phyloP scores from a whole-genome alignment of 495 filamentous ascomycete genomes.

The Hyaloscypha hepaticicola region DNA sequence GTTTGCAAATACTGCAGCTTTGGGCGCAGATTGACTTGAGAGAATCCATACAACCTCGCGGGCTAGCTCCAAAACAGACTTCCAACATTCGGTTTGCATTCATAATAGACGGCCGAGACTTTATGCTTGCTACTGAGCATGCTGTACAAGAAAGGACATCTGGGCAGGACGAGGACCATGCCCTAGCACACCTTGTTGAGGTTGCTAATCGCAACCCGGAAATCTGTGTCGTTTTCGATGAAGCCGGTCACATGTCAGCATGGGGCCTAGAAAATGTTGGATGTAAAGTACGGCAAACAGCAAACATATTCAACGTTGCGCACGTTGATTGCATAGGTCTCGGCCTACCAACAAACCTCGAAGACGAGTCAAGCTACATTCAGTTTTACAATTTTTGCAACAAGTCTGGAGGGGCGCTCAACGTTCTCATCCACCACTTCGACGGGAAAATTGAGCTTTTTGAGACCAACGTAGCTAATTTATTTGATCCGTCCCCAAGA shows the following conservation, averaged over 20 bases:
- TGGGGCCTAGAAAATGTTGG: slow-evolving; percentile 94
- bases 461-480: slow-evolving; percentile 70
- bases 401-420: slow-evolving; percentile 58
- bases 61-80: slow-evolving; percentile 29
- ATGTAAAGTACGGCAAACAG: slow-evolving; percentile 62
- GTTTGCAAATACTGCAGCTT: slow-evolving; percentile 66
- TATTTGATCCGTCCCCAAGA: slow-evolving; percentile 77
- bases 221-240: slow-evolving; percentile 82
- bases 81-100: slow-evolving; percentile 66
- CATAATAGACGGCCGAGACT: slow-evolving; percentile 80
- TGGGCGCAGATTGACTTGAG: slow-evolving; percentile 83
- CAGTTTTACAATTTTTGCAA: slow-evolving; percentile 74
- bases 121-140: slow-evolving; percentile 71
- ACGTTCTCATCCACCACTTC: slow-evolving; percentile 82
- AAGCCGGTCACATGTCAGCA: slow-evolving; percentile 82
- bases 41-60: slow-evolving; percentile 65
- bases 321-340: slow-evolving; percentile 68
- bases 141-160: slow-evolving; percentile 59
- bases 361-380: slow-evolving; percentile 54
- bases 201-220: slow-evolving; percentile 85
- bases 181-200: slow-evolving; percentile 80
- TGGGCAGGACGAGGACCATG: slow-evolving; percentile 62
- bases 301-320: slow-evolving; percentile 83
- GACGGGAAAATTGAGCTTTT: slow-evolving; percentile 83
- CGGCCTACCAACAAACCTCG: slow-evolving; percentile 54